phyloP scores from a whole-genome alignment of 306 rosid genomes.

The Lablab purpureus region DNA sequence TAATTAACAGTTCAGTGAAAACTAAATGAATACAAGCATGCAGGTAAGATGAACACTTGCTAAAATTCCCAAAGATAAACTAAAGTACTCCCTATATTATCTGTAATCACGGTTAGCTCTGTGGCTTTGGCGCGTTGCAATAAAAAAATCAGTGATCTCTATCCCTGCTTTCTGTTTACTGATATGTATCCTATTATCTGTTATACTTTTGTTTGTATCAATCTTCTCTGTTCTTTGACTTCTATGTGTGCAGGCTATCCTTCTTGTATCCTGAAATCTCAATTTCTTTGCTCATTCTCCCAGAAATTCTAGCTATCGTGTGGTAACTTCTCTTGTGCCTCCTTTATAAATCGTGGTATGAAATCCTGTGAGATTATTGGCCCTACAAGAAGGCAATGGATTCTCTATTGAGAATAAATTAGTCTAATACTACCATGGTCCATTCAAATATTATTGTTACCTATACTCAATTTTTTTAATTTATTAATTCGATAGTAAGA shows the following conservation, averaged over 20 bases:
- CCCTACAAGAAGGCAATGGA: constrained; percentile 15
- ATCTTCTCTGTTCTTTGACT: background rate
- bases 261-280: constrained; percentile 15
- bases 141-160: background rate
- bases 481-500: too few species aligned
- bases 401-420: constrained; percentile 4
- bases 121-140: background rate
- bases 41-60: background rate
- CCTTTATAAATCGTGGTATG: constrained; percentile 16
- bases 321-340: constrained; percentile 6
- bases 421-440: too few species aligned
- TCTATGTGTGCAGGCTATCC: background rate
- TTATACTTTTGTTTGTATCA: background rate
- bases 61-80: constrained; percentile 29
- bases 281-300: background rate
- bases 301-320: background rate
- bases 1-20: background rate
- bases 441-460: too few species aligned
- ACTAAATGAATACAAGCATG: background rate
- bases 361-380: constrained; percentile 2
- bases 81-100: constrained; percentile 5
- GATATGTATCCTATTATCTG: too few species aligned
- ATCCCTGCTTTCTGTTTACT: too few species aligned
- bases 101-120: background rate
- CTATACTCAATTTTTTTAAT: too few species aligned